Evolutionary conservation across 768 basidiomycete species (phyloP).

Genomic region (Tulasnella sp.): DNA sequence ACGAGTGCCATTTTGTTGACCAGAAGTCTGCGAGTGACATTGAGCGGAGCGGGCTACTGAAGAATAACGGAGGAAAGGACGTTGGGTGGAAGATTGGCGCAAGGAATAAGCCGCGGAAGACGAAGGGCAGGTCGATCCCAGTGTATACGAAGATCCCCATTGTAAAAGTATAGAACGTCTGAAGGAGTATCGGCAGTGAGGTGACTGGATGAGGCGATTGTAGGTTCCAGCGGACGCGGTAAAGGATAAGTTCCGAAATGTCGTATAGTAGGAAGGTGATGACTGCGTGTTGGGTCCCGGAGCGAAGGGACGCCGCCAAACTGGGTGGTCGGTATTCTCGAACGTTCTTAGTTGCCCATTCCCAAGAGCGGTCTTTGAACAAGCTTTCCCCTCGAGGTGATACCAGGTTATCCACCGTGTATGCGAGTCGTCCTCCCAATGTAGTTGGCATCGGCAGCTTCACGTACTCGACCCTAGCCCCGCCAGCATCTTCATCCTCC

Average conservation of each 20-base stretch:
- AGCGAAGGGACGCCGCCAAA: not conserved
- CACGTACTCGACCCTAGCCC: no score
- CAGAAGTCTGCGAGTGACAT: constrained; percentile 16
- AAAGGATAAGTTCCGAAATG: not conserved
- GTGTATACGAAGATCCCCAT: not conserved
- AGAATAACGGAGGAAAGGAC: constrained; percentile 3
- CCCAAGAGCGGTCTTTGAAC: not conserved
- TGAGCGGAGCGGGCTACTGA: constrained; percentile 3
- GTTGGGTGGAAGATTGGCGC: not conserved
- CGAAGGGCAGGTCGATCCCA: not conserved
- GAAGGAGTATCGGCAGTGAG: not conserved
- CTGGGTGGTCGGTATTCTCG: not conserved
- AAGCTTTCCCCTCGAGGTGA: not conserved
- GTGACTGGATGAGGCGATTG: not conserved
- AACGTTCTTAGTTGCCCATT: no score
- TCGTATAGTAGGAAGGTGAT: not conserved
- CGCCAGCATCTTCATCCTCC: not conserved
- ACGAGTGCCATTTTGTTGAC: constrained; percentile 16
- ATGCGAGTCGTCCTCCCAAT: not conserved
- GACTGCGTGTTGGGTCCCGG: not conserved
- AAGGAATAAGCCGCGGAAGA: not conserved
- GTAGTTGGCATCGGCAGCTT: not conserved
- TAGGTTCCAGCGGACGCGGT: not conserved
- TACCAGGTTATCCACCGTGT: not conserved
- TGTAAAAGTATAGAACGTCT: not conserved